These are phyloP conservation scores for Dioscorea dumetorum DNA, from an alignment of 106 monocot genomes.

Conservation along the genomic window DNA sequence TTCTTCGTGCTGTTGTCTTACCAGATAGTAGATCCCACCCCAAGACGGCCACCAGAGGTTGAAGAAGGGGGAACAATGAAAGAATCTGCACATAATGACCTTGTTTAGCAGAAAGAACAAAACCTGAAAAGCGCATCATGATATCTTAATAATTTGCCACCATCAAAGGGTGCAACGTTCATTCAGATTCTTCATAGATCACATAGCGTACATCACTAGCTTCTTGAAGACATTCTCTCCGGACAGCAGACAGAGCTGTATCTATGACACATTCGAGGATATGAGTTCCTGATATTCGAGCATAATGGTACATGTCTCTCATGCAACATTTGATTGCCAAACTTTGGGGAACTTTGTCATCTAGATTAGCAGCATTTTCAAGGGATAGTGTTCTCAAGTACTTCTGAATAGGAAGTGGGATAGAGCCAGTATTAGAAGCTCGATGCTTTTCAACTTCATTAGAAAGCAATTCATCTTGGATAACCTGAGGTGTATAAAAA, in stretches of 20 bases:
- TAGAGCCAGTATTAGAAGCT: slow-evolving; percentile 25
- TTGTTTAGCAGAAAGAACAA: not conserved
- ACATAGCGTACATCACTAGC: slow-evolving; percentile 70
- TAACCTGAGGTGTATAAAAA: slow-evolving; percentile 33
- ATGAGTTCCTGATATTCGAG: slow-evolving; percentile 72
- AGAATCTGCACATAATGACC: slow-evolving; percentile 43
- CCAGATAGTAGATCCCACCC: slow-evolving; percentile 90
- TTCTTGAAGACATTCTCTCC: slow-evolving; percentile 72
- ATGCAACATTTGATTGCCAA: slow-evolving; percentile 42
- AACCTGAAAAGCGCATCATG: not conserved
- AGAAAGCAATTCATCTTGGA: slow-evolving; percentile 62
- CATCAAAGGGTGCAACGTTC: too few species aligned
- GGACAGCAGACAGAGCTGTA: slow-evolving; percentile 58
- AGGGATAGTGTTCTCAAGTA: slow-evolving; percentile 44
- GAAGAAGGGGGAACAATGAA: slow-evolving; percentile 90
- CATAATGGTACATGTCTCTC: slow-evolving; percentile 79
- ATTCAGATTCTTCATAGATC: not conserved
- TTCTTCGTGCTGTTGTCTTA: slow-evolving; percentile 61
- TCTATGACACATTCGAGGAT: slow-evolving; percentile 70
- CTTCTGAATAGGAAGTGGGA: slow-evolving; percentile 74
- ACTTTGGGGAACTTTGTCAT: slow-evolving; percentile 20
- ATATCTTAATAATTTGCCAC: not conserved
- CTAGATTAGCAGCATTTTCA: slow-evolving; percentile 10
- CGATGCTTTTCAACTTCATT: slow-evolving; percentile 64
- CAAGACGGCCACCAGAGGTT: slow-evolving; percentile 83